A percentile compares a stretch with the other conserved stretches of the same genome.
Evolutionary conservation across 352 stramenopile genomes (phyloP).

Genomic region (Phytophthora sp.): DNA sequence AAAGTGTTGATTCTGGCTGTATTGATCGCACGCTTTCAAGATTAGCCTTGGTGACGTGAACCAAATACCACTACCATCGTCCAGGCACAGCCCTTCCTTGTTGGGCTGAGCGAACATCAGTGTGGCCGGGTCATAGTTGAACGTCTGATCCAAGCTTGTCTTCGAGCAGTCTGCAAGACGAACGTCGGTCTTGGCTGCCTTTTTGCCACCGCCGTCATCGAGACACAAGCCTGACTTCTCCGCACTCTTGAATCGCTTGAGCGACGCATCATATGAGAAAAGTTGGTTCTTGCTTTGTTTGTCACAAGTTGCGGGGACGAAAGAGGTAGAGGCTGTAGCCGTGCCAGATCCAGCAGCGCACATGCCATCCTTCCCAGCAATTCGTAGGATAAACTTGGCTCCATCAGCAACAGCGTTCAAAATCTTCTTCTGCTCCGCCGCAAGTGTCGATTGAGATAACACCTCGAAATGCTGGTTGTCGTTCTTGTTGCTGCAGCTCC

Average conservation of each 20-base stretch:
- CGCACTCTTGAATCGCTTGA: neutral
- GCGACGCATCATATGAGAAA: constrained; percentile 2
- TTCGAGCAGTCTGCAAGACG: constrained; percentile 11
- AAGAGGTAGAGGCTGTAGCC: neutral
- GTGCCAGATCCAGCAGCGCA: constrained; percentile 4
- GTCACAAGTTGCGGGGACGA: constrained; percentile 13
- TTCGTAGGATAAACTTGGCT: constrained; percentile 9
- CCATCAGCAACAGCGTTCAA: constrained; percentile 1
- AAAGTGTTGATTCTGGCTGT: constrained; percentile 18
- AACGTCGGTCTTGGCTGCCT: constrained; percentile 2
- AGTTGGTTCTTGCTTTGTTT: constrained; percentile 7
- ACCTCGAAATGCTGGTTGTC: no score
- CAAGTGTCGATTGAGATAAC: neutral
- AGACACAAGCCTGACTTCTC: constrained; percentile 24
- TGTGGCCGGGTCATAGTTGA: constrained; percentile 16
- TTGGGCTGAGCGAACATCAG: constrained; percentile 18
- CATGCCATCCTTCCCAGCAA: constrained; percentile 10
- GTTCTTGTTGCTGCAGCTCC: no score
- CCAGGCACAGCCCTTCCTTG: constrained; percentile 22
- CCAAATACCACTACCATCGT: constrained; percentile 11
- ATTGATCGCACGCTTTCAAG: constrained; percentile 13
- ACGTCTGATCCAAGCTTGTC: constrained; percentile 19
- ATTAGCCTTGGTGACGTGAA: neutral
- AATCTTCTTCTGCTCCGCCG: neutral
- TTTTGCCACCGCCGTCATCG: constrained; percentile 20